Conservation (phyloP, 768 basidiomycete genomes). For the Hydnum rufescens region DNA sequence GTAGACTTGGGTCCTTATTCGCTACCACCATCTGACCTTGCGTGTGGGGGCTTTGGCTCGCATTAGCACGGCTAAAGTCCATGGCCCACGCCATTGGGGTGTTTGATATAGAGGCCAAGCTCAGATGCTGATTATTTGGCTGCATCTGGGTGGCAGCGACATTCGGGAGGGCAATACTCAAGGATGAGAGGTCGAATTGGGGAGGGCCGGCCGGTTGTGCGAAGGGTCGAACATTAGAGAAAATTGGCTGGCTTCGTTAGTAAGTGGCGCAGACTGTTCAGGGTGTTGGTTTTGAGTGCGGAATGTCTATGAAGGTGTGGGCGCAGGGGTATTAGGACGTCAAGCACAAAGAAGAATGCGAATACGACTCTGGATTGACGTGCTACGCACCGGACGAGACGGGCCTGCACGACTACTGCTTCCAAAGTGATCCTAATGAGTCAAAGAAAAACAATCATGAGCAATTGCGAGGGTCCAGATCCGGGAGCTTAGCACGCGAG, state of each 20-base stretch:
- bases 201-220: background rate
- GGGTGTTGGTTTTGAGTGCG: background rate
- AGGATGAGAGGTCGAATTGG: background rate
- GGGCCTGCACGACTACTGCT: constrained; percentile 29
- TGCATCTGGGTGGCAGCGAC: too few relatives aligned
- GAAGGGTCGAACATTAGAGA: background rate
- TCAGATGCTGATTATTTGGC: too few relatives aligned
- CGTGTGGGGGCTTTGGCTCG: too few relatives aligned
- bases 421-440: constrained; percentile 48
- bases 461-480: background rate
- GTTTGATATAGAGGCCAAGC: too few relatives aligned
- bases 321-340: background rate
- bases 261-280: background rate
- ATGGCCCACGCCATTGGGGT: too few relatives aligned
- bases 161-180: background rate
- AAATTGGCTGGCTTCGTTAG: background rate
- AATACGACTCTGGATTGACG: background rate
- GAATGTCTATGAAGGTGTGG: background rate
- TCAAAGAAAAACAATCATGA: background rate
- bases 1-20: too few relatives aligned
- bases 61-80: too few relatives aligned
- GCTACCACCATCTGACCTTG: too few relatives aligned
- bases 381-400: constrained; percentile 20
- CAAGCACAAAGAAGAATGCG: background rate
- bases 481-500: constrained; percentile 6